A percentile compares a stretch with the other conserved stretches of the same genome.
phyloP scores from a whole-genome alignment of 495 filamentous ascomycete genomes.

The Friedmanniomyces endolithicus region DNA sequence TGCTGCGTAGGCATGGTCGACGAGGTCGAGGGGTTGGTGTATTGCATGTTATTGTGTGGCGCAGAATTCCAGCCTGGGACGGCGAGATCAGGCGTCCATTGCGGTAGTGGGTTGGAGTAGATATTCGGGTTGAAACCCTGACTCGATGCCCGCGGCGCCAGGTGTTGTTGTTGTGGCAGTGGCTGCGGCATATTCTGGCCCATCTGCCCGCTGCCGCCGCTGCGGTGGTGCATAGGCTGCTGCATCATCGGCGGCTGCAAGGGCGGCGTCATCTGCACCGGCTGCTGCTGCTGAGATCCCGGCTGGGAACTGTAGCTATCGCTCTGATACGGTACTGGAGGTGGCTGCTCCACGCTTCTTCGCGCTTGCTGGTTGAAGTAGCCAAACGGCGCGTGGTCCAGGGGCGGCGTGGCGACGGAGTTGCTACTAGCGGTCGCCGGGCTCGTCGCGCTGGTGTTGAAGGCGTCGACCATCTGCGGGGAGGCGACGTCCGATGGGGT shows the following conservation, averaged over 20 bases:
- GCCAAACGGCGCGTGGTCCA: slow-evolving; percentile 22
- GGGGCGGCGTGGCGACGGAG: slow-evolving; percentile 23
- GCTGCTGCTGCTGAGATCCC: neutral
- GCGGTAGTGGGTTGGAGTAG: slow-evolving; percentile 24
- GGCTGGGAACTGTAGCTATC: neutral
- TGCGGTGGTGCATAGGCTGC: neutral
- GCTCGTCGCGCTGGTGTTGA: slow-evolving; percentile 27
- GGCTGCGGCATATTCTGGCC: neutral
- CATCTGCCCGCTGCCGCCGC: neutral
- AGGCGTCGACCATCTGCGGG: slow-evolving; percentile 16
- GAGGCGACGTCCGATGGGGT: slow-evolving; percentile 35
- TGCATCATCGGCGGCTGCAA: slow-evolving; percentile 8
- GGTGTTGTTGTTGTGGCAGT: too few species aligned
- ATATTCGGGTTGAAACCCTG: slow-evolving; percentile 22
- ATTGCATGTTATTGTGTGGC: neutral
- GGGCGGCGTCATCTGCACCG: neutral
- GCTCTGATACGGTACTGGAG: slow-evolving; percentile 7
- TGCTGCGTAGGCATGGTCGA: neutral
- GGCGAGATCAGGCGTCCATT: slow-evolving; percentile 24
- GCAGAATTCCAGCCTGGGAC: slow-evolving; percentile 1
- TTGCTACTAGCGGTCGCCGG: slow-evolving; percentile 26
- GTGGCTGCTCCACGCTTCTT: slow-evolving; percentile 19
- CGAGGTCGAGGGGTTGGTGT: neutral
- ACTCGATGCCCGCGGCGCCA: too few species aligned
- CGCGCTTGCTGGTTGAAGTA: slow-evolving; percentile 22